Base-by-base conservation (phyloP, 208 protist genomes). In the Crithidia mellificae region DNA sequence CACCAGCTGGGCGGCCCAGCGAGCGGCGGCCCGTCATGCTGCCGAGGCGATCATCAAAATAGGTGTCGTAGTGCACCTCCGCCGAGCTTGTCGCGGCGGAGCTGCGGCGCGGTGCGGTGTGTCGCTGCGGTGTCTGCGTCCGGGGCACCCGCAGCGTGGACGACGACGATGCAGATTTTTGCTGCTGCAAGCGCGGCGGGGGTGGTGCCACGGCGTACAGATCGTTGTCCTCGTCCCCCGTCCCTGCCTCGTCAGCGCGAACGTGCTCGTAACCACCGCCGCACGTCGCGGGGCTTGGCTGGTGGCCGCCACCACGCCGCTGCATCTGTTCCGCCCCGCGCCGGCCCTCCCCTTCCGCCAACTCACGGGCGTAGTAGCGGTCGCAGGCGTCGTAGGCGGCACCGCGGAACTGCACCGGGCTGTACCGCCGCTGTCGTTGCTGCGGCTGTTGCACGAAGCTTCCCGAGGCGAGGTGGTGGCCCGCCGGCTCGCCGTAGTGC, bases 301-400 rank as follows among this genome's bases (percentile, higher is more conserved):
- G n/a, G n/a, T 6, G 6, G 12, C 36, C 36, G 36, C 38, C 25
- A 34, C 49, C 39, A 30, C 20, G 38, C 14, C 54, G 32, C 41
- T 53, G 46, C 29, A 20, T 9, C 24, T 17, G 52, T 44, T 29
- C 38, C 61, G 53, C 58, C 17, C 53, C 17, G 4, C 29, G 52
- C 49, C 63, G 44, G 20, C 54, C 55, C 46, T 70, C 36, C 11
- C 52, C 43, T 12, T 53, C 72, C 22, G 44, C 32, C 22, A 73
- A 51, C 38, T 54, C 62, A 11, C 72, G 59, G 1, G 46, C 25
- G 47, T 62, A 68, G 47, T 81, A 79, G 11, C 71, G 67, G 20
- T 81, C 80, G 47, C 74, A 80, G 22, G 69, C 67, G 52, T 78
- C 80, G 58, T 81, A 80, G 30, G 68, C 63, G 14, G 68, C 63